phyloP scores from a whole-genome alignment of 345 rosid genomes.

The Syzygium aromaticum region DNA sequence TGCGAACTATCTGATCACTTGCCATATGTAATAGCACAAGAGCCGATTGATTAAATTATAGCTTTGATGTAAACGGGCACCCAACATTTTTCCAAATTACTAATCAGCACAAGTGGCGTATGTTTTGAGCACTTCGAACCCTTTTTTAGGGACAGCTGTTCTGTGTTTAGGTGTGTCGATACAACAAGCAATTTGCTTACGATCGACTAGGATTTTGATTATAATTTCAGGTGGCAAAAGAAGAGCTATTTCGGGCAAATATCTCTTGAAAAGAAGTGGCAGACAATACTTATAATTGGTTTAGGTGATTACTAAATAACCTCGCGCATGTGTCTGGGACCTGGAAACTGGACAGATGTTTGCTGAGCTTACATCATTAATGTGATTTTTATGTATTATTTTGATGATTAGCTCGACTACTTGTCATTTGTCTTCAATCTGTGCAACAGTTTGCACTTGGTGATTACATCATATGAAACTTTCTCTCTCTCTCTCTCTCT shows the following conservation, averaged over 20 bases:
- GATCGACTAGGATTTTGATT: neutral
- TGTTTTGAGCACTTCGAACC: neutral
- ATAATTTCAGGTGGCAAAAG: neutral
- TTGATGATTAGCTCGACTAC: neutral
- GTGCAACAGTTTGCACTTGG: neutral
- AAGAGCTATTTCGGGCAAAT: neutral
- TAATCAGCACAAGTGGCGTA: neutral
- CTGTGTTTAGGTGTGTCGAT: neutral
- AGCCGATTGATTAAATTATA: neutral
- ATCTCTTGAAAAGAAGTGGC: neutral
- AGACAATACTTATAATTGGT: neutral
- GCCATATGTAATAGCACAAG: neutral
- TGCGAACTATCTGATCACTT: neutral
- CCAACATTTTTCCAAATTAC: neutral
- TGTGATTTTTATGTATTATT: neutral
- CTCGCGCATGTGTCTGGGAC: neutral
- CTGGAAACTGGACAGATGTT: neutral
- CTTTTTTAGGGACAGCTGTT: neutral
- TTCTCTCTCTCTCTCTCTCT: neutral
- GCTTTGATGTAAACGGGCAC: neutral
- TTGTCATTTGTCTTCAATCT: neutral
- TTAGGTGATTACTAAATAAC: neutral
- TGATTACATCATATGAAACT: neutral
- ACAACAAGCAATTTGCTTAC: neutral
- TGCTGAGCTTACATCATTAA: neutral